Base-by-base conservation (phyloP, 2,329 filamentous ascomycete species). In the Westerdykella ornata region DNA sequence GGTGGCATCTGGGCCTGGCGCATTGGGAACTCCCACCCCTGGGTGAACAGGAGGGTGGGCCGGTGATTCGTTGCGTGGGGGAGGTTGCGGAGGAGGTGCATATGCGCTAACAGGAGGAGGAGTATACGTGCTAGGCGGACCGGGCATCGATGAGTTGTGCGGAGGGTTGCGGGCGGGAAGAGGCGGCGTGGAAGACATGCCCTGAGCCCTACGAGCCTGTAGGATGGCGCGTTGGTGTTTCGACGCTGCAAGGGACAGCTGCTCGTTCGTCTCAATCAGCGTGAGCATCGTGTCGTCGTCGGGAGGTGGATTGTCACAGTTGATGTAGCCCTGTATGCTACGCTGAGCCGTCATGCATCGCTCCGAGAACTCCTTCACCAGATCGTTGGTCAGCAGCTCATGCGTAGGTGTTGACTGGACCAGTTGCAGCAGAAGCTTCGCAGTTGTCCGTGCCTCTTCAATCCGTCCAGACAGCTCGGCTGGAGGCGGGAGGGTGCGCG, bases 201-300 rank as follows among this genome's bases (percentile, higher is more conserved):
- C 67, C 14, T 63, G 50, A 3, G 64, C 57, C 37, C 74, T 72
- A 35, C 79, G 70, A 7, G 78, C 79, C 46, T 75, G 69, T 5
- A 82, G 69, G 31, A 94, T 71, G 8, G 88, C 84, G 41, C 88
- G 81, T 65, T 94, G 87, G 64, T 96, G 87, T 60, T 88, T 82
- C 49, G 81, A 92, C 31, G 90, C 74, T 0, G 89, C 83, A 34
- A 85, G 79, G 46, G 87, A 85, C 20, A 98, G 73, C 60, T 90
- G 85, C 66, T 97, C 92, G 62, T 94, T 95, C 12, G 88, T 92
- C 65, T 96, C 88, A 57, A 98, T 95, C 47, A 98, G 72, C 12
- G 81, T 89, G 60, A 92, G 81, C 77, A 97, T 88, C 1, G 90
- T 97, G 52, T 95, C 84, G 57, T 95, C 90, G 64, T 97, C 92